phyloP scores from a whole-genome alignment of 140 eudicot species.

The Anethum foeniculum region DNA sequence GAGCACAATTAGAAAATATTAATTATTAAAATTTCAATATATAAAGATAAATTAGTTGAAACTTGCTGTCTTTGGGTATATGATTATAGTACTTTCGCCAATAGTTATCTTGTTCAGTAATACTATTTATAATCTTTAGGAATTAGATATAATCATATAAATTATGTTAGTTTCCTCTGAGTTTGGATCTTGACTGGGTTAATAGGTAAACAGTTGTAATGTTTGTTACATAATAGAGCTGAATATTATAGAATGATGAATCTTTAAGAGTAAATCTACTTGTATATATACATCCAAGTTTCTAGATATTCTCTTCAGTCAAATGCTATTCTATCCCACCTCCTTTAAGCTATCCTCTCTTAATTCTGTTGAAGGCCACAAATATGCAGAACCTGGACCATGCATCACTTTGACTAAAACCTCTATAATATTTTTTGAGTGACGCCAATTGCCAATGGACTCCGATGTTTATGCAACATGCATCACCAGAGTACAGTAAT shows the following conservation, averaged over 20 bases:
- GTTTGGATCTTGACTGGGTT: background rate
- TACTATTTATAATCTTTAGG: background rate
- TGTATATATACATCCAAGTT: background rate
- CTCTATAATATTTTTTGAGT: background rate
- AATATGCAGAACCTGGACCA: background rate
- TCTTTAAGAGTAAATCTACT: too few species aligned
- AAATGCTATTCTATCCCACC: background rate
- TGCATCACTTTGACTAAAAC: background rate
- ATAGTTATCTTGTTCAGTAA: background rate
- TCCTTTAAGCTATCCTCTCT: background rate
- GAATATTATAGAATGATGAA: background rate
- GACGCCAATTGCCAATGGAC: background rate
- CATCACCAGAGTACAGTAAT: background rate
- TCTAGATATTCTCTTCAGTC: background rate
- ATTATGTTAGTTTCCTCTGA: background rate
- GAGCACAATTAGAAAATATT: background rate
- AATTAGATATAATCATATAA: too few species aligned
- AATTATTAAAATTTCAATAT: background rate
- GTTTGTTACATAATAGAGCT: background rate
- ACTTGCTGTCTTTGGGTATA: background rate
- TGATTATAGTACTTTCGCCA: background rate
- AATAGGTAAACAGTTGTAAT: background rate
- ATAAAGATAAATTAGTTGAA: background rate
- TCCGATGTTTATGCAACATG: background rate
- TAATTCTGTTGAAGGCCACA: background rate